Percentiles rank a stretch among this genome's conserved stretches.
phyloP scores from a whole-genome alignment of 257 asterid species.

The Primulina huaijiensis region DNA sequence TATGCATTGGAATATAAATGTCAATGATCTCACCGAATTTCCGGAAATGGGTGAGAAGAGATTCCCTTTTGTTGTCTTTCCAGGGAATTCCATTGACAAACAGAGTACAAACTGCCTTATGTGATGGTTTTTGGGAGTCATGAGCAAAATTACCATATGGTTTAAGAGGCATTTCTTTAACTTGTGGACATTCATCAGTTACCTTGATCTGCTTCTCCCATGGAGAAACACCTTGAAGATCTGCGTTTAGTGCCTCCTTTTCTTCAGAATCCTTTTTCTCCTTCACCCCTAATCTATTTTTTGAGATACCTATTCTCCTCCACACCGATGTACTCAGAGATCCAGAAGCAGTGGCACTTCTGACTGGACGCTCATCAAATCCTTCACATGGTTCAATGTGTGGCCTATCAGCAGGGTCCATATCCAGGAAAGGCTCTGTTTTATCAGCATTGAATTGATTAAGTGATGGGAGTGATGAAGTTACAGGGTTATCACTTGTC shows the following conservation, averaged over 20 bases:
- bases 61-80: conserved; percentile 82
- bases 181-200: conserved; percentile 40
- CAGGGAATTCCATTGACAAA: conserved; percentile 76
- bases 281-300: conserved; percentile 43
- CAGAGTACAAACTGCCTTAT: conserved; percentile 73
- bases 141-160: conserved; percentile 46
- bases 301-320: conserved; percentile 66
- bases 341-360: conserved; percentile 42
- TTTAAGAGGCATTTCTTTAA: conserved; percentile 47
- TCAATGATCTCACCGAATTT: conserved; percentile 89
- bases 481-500: conserved; percentile 62
- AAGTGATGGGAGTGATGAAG: conserved; percentile 48
- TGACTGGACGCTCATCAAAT: conserved; percentile 40
- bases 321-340: conserved; percentile 68
- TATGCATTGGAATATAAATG: conserved; percentile 62
- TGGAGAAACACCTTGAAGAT: conserved; percentile 34
- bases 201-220: conserved; percentile 40
- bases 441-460: conserved; percentile 52
- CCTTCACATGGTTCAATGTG: conserved; percentile 46
- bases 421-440: conserved; percentile 39
- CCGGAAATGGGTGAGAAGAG: conserved; percentile 81
- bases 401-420: conserved; percentile 39
- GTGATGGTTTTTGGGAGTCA: conserved; percentile 54
- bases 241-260: conserved; percentile 32
- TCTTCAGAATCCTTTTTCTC: conserved; percentile 45